Conservation (phyloP, 768 basidiomycete genomes). For the Boletus edulis region DNA sequence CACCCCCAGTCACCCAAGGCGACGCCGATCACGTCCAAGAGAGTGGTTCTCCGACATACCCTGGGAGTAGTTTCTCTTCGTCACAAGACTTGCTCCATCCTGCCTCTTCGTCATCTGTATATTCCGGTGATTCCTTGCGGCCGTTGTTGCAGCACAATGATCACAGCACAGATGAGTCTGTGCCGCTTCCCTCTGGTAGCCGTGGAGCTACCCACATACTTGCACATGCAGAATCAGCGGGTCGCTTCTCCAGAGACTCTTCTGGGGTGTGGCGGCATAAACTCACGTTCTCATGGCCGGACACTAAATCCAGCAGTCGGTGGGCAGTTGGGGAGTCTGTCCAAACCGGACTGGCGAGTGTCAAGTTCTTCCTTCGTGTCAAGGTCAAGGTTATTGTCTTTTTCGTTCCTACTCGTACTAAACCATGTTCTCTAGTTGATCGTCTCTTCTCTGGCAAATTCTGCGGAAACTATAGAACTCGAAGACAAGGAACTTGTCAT, state of each 20-base stretch:
- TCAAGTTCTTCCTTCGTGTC: conserved; percentile 68
- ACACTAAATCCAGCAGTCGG: conserved; percentile 60
- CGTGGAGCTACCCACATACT: conserved; percentile 49
- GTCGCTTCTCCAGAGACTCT: conserved; percentile 52
- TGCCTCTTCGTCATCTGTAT: conserved; percentile 20
- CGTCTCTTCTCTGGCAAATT: conserved; percentile 44
- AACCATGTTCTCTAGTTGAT: conserved; percentile 38
- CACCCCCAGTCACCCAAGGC: conserved; percentile 21
- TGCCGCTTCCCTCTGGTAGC: conserved; percentile 9
- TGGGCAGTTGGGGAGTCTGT: conserved; percentile 84
- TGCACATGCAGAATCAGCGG: conserved; percentile 57
- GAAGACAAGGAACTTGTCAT: conserved; percentile 64
- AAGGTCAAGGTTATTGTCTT: conserved; percentile 47
- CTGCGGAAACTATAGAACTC: conserved; percentile 64
- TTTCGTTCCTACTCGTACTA: conserved; percentile 10
- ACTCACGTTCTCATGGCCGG: conserved; percentile 71
- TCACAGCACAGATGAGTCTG: conserved; percentile 10
- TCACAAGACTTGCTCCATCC: conserved; percentile 20
- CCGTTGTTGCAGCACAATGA: conserved; percentile 23
- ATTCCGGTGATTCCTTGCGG: conserved; percentile 26
- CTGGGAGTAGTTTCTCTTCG: conserved; percentile 11
- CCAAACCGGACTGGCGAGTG: conserved; percentile 57
- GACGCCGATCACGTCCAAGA: conserved; percentile 30
- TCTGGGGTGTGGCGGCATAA: conserved; percentile 63
- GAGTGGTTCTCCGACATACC: conserved; percentile 8